phyloP scores from a whole-genome alignment of 2,329 filamentous ascomycete species.

The Elsinoe batatas region DNA sequence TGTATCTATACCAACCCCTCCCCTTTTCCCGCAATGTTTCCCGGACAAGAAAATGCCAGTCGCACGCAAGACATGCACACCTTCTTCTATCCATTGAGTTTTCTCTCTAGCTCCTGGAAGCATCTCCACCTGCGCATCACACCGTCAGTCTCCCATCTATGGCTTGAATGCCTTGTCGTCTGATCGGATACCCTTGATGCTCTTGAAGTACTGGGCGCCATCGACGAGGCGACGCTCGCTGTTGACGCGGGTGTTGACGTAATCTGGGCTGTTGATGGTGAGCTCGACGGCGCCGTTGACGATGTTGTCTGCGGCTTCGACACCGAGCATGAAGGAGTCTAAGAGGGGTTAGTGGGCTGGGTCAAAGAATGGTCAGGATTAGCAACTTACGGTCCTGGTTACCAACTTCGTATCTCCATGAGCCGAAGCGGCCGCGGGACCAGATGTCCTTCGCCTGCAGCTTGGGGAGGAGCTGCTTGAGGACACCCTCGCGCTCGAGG shows the following conservation, averaged over 20 bases:
- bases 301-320: constrained; percentile 85
- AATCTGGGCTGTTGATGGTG: constrained; percentile 93
- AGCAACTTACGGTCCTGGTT: constrained; percentile 66
- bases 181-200: constrained; percentile 23
- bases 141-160: neutral
- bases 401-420: constrained; percentile 94
- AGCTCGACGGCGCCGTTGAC: constrained; percentile 82
- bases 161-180: constrained; percentile 21
- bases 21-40: neutral
- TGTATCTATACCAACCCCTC: neutral
- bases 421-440: constrained; percentile 93
- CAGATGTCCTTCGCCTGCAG: constrained; percentile 85
- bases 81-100: neutral
- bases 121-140: neutral
- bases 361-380: neutral
- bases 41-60: neutral
- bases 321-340: constrained; percentile 89
- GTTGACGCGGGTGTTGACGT: constrained; percentile 74
- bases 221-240: constrained; percentile 52
- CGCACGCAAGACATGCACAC: neutral
- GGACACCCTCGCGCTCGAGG: constrained; percentile 88
- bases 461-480: constrained; percentile 86
- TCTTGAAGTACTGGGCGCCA: constrained; percentile 50
- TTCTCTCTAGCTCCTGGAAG: neutral
- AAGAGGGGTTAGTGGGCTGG: neutral